Base-by-base conservation (phyloP, 2,329 filamentous ascomycete species). In the Apiospora saccharicola region DNA sequence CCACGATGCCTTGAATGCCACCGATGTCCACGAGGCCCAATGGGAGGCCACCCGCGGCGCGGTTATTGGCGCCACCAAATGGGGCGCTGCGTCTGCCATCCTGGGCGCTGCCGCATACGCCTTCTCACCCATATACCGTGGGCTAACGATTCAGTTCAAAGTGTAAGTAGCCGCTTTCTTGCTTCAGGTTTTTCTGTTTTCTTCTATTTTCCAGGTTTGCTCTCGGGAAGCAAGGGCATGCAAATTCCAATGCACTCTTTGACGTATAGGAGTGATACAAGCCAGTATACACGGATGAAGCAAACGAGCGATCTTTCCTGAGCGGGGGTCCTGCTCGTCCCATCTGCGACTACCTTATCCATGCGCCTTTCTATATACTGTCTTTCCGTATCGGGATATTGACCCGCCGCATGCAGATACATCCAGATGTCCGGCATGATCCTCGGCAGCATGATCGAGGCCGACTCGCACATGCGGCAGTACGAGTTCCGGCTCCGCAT, bases 361-460 rank as follows among this genome's bases (percentile, higher is more conserved):
- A 10, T 41, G 8, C 7, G 7, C 37, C 37, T 41, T 10, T 41
- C 37, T 41, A 41, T 10, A 10, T 30, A 30, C 26, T 30, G 26
- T 4, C 26, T 30, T 30, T 30, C 26, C 26, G 26, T 22, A 10
- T 34, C 34, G 4, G 30, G 6, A n/a, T 41, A 10, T 41, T 64
- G 57, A 64, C 57, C 6, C 30, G n/a, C 22, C 49, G 16, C 13
- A 14, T 67, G 71, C 78, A 95, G 93, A 43, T 96, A 94, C 79
- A 85, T 95, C 22, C 93, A 95, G 81, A 94, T 95, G 92, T 93
- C 91, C n/a, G 91, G 90, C 73, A 95, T 95, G 93, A 91, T 93
- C n/a, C 78, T 94, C 46, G 93, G 93, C 61, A 88, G 90, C 78
- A 93, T 93, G 87, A 87, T 95, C 71, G 92, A 94, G 83, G 93